These are phyloP conservation scores for Lipomyces sp. DNA, from an alignment of 805 yeast genomes.

Conservation along the genomic window DNA sequence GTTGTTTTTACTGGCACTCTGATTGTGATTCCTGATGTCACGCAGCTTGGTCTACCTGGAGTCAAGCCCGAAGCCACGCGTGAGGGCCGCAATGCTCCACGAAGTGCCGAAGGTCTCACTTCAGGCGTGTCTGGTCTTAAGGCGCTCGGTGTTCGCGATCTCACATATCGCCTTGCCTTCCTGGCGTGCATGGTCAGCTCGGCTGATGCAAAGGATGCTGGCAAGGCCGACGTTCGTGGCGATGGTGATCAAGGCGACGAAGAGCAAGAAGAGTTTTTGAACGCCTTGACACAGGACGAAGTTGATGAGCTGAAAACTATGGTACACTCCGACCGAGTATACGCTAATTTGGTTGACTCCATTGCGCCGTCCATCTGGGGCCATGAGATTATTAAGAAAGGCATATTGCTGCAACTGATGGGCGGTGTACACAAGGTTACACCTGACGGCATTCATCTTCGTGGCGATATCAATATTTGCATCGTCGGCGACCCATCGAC, in stretches of 20 bases:
- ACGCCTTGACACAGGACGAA: slow-evolving; percentile 74
- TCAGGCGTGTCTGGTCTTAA: slow-evolving; percentile 87
- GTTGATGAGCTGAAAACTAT: slow-evolving; percentile 79
- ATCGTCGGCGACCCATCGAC: slow-evolving; percentile 98
- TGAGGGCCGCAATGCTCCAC: slow-evolving; percentile 56
- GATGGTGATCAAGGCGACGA: slow-evolving; percentile 52
- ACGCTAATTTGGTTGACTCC: slow-evolving; percentile 78
- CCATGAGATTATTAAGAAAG: slow-evolving; percentile 90
- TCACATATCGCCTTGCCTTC: slow-evolving; percentile 88
- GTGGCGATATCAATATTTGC: slow-evolving; percentile 97
- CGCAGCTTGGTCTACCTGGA: slow-evolving; percentile 94
- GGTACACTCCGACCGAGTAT: slow-evolving; percentile 86
- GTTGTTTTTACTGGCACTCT: slow-evolving; percentile 92
- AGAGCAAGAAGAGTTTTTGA: slow-evolving; percentile 74
- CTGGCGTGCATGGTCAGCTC: slow-evolving; percentile 88
- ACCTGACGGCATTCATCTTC: slow-evolving; percentile 85
- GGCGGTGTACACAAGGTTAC: slow-evolving; percentile 96
- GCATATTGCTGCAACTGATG: slow-evolving; percentile 77
- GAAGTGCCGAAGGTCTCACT: slow-evolving; percentile 63
- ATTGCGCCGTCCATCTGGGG: slow-evolving; percentile 97
- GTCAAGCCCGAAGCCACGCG: slow-evolving; percentile 79
- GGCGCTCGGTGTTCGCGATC: slow-evolving; percentile 89
- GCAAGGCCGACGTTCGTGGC: slow-evolving; percentile 39
- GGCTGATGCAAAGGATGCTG: slow-evolving; percentile 41
- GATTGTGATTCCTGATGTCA: slow-evolving; percentile 89